phyloP scores from a whole-genome alignment of 75 land plant species.

The Isoetes taiwanensis region DNA sequence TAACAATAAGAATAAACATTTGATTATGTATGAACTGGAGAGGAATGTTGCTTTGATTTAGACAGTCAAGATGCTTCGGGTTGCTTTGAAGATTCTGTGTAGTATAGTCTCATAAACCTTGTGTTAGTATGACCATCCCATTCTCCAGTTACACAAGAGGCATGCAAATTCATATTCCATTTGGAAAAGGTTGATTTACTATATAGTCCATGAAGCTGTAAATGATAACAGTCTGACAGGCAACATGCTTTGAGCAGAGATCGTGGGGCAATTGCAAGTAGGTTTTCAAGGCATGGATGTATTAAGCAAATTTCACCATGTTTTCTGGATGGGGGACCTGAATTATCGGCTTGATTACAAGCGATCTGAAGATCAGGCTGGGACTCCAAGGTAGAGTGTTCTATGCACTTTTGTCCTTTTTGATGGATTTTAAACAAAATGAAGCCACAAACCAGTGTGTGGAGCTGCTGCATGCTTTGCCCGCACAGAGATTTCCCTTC shows the following conservation, averaged over 20 bases:
- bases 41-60: no score
- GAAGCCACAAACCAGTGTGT: not conserved
- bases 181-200: not conserved
- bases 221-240: not conserved
- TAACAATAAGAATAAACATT: no score
- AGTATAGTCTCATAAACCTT: no score
- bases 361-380: slow-evolving; percentile 12
- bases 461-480: not conserved
- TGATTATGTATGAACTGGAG: no score
- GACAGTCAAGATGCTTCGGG: no score
- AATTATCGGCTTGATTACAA: slow-evolving; percentile 43
- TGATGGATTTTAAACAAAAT: not conserved
- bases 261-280: slow-evolving; percentile 24
- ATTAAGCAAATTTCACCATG: slow-evolving; percentile 38
- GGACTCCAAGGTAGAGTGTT: slow-evolving; percentile 28
- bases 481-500: not conserved
- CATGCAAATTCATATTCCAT: not conserved
- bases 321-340: slow-evolving; percentile 42
- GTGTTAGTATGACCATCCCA: no score
- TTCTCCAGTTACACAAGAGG: slow-evolving; percentile 3
- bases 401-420: not conserved
- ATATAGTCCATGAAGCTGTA: not conserved
- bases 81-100: no score
- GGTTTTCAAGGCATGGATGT: slow-evolving; percentile 30
- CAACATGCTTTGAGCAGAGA: slow-evolving; percentile 16